Evolutionary conservation across 148 eudicot genomes (phyloP).

Genomic region (Chenopodium quinoa): DNA sequence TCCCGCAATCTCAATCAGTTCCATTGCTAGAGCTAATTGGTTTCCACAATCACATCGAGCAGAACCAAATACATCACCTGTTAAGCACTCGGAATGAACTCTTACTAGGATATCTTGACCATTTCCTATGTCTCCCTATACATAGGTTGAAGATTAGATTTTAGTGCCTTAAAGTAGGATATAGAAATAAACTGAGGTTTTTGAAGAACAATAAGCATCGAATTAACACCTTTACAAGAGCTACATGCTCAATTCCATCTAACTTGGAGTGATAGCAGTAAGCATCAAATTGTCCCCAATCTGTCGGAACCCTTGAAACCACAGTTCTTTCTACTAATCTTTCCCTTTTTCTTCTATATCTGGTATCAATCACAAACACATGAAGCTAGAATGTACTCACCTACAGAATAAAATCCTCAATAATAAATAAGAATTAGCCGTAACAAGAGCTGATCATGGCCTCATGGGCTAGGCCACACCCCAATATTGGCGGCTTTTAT

Average conservation of each 20-base stretch:
- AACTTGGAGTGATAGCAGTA: conserved; percentile 70
- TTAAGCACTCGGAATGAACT: conserved; percentile 94
- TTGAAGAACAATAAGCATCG: neutral
- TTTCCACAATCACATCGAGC: conserved; percentile 88
- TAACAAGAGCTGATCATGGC: neutral
- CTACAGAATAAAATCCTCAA: neutral
- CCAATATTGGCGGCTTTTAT: neutral
- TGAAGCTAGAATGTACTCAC: neutral
- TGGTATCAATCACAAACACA: conserved; percentile 24
- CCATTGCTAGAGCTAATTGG: conserved; percentile 80
- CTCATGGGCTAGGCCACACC: neutral
- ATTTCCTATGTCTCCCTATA: conserved; percentile 72
- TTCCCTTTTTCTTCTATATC: conserved; percentile 89
- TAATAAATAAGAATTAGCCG: neutral
- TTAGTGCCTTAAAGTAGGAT: neutral
- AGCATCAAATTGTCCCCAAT: conserved; percentile 76
- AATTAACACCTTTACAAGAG: conserved; percentile 60
- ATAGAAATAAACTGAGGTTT: neutral
- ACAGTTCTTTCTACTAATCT: conserved; percentile 68
- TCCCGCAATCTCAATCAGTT: conserved; percentile 68
- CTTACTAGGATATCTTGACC: conserved; percentile 85
- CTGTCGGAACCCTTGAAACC: conserved; percentile 67
- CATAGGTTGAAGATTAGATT: neutral
- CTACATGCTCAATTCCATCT: conserved; percentile 81
- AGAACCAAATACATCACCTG: conserved; percentile 95